Conservation (phyloP, 1,284 basidiomycete genomes). For the Leucoagaricus sp. region DNA sequence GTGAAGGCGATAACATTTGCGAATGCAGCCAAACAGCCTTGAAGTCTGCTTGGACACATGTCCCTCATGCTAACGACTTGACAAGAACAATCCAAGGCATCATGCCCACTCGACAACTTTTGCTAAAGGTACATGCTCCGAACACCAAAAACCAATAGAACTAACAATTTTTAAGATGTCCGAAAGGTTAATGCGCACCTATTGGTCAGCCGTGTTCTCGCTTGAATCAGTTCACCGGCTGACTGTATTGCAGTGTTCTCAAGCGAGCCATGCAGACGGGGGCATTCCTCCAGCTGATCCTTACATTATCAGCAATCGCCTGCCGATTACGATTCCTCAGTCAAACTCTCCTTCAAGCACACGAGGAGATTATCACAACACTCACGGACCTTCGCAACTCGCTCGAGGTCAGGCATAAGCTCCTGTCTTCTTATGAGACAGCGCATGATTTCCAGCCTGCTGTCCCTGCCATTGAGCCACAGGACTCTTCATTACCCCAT, state of each 20-base stretch:
- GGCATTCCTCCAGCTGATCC: slow-evolving; percentile 66
- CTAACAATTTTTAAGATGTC: slow-evolving; percentile 8
- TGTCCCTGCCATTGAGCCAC: too few relatives aligned
- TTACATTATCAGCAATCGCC: slow-evolving; percentile 59
- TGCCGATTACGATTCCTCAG: slow-evolving; percentile 57
- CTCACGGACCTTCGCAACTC: slow-evolving; percentile 4
- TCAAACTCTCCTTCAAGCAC: slow-evolving; percentile 41
- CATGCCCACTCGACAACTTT: slow-evolving; percentile 34
- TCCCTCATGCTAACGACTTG: slow-evolving; percentile 43
- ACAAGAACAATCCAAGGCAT: slow-evolving; percentile 37
- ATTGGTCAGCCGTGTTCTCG: slow-evolving; percentile 11
- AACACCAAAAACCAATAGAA: background rate
- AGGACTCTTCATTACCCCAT: too few relatives aligned
- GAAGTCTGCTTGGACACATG: slow-evolving; percentile 63
- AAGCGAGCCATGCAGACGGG: slow-evolving; percentile 65
- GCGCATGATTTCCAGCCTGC: too few relatives aligned
- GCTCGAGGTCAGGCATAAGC: slow-evolving; percentile 7
- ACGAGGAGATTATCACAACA: slow-evolving; percentile 26
- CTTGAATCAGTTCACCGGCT: slow-evolving; percentile 6
- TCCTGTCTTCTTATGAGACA: too few relatives aligned
- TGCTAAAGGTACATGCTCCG: slow-evolving; percentile 43
- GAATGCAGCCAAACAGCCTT: slow-evolving; percentile 38
- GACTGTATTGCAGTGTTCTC: slow-evolving; percentile 48
- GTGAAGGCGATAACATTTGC: background rate
- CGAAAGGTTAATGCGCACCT: slow-evolving; percentile 2